Conservation (phyloP, 371 early-diverging fungal genomes). For the Dinochytrium kinnereticum region DNA sequence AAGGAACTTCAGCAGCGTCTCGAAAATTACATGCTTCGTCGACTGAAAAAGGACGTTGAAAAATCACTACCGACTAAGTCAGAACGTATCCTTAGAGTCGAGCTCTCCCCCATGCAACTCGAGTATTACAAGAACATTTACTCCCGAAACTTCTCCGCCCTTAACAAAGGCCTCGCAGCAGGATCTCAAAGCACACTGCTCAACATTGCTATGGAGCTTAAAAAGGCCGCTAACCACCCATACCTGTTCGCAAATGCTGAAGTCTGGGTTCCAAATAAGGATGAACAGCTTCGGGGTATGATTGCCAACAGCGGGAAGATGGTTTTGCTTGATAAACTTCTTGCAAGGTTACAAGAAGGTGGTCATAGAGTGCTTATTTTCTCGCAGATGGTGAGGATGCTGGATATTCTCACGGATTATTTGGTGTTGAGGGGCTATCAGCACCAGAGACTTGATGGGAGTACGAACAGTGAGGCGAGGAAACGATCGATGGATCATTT, state of each 20-base stretch:
- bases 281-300: conserved; percentile 76
- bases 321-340: conserved; percentile 85
- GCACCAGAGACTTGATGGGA: conserved; percentile 97
- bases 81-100: conserved; percentile 93
- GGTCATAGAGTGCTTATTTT: conserved; percentile 95
- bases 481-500: conserved; percentile 97
- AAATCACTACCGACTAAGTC: conserved; percentile 93
- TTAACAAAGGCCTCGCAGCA: conserved; percentile 75
- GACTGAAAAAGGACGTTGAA: conserved; percentile 98
- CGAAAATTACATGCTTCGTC: conserved; percentile 89
- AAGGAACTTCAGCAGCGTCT: conserved; percentile 81
- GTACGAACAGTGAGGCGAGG: conserved; percentile 88
- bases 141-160: conserved; percentile 89
- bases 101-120: conserved; percentile 87
- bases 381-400: conserved; percentile 81
- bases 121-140: conserved; percentile 92
- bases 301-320: conserved; percentile 90
- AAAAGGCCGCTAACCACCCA: conserved; percentile 99
- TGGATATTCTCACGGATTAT: conserved; percentile 54
- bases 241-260: conserved; percentile 75
- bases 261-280: conserved; percentile 29
- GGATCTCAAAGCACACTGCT: conserved; percentile 89
- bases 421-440: conserved; percentile 60
- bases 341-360: conserved; percentile 76
- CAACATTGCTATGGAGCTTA: conserved; percentile 96